Conservation (phyloP, 805 yeast species). For the Lachancea dasiensis region DNA sequence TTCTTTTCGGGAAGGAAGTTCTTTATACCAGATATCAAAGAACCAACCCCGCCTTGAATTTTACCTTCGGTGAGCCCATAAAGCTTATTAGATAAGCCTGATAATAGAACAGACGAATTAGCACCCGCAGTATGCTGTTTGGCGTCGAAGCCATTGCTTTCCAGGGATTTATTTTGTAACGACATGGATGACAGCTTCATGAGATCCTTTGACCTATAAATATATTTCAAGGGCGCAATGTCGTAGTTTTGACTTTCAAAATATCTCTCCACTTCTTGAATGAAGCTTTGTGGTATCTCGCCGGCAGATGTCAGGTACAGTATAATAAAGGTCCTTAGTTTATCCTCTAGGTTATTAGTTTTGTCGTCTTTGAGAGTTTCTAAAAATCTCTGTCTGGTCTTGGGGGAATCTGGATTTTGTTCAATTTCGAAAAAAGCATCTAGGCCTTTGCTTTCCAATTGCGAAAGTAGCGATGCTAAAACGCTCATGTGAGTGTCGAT, state of each 20-base stretch:
- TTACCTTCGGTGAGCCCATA: conserved; percentile 80
- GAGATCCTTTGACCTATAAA: conserved; percentile 75
- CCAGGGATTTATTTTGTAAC: conserved; percentile 31
- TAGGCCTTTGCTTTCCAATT: conserved; percentile 77
- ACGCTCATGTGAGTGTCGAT: conserved; percentile 98
- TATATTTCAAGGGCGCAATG: conserved; percentile 59
- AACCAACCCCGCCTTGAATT: conserved; percentile 83
- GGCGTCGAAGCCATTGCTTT: conserved; percentile 30
- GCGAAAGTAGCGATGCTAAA: conserved; percentile 73
- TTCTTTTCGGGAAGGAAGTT: conserved; percentile 83
- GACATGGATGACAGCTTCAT: conserved; percentile 47
- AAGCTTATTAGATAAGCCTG: conserved; percentile 67
- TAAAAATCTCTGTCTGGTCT: conserved; percentile 50
- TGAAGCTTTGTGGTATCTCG: conserved; percentile 40
- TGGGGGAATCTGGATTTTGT: conserved; percentile 55
- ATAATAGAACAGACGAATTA: conserved; percentile 50
- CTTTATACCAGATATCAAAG: conserved; percentile 80
- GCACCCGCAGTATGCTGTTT: conserved; percentile 27
- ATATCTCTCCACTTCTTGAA: conserved; percentile 54
- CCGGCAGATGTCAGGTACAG: conserved; percentile 50
- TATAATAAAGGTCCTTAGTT: conserved; percentile 84
- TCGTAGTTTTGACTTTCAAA: conserved; percentile 55
- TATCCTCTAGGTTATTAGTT: conserved; percentile 66
- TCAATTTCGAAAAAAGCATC: conserved; percentile 94
- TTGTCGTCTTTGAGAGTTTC: conserved; percentile 49